Evolutionary conservation across 371 early-diverging fungal species (phyloP).

Genomic region (Dinochytrium kinnereticum): DNA sequence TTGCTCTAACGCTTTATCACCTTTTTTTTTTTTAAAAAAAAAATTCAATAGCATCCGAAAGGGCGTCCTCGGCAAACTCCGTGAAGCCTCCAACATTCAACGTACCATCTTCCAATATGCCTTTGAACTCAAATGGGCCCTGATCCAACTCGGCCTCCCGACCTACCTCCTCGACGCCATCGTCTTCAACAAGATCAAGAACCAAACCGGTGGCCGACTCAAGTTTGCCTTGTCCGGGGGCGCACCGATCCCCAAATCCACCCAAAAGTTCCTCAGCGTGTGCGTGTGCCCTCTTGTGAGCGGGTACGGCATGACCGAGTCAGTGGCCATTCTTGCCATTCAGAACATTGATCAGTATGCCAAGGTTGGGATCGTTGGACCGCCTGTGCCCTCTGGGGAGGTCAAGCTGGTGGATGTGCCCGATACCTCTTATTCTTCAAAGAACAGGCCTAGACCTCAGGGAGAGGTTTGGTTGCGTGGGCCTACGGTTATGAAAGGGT

Average conservation of each 20-base stretch:
- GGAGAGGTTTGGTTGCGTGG: constrained; percentile 93
- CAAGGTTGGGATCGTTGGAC: constrained; percentile 65
- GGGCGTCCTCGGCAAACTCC: constrained; percentile 77
- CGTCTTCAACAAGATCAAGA: constrained; percentile 89
- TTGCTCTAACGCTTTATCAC: too few species aligned
- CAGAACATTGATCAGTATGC: constrained; percentile 39
- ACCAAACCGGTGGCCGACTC: constrained; percentile 92
- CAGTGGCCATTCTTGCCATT: constrained; percentile 36
- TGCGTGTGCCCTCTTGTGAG: constrained; percentile 75
- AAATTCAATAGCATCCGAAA: constrained; percentile 70
- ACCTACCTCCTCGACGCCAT: constrained; percentile 78
- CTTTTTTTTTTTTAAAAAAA: constrained; percentile 70
- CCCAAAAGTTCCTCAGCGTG: constrained; percentile 84
- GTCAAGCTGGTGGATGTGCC: constrained; percentile 90
- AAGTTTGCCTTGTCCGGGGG: constrained; percentile 91
- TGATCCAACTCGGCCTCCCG: constrained; percentile 67
- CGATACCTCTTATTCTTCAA: constrained; percentile 74
- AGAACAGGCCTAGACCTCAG: constrained; percentile 69
- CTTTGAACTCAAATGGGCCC: constrained; percentile 75
- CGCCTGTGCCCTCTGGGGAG: constrained; percentile 81
- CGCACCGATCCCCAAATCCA: constrained; percentile 86
- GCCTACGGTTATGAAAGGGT: constrained; percentile 72
- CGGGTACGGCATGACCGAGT: constrained; percentile 22
- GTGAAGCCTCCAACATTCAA: constrained; percentile 63
- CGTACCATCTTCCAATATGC: constrained; percentile 79